Conservation (phyloP, 257 asterid genomes). For the Capsicum pubescens region DNA sequence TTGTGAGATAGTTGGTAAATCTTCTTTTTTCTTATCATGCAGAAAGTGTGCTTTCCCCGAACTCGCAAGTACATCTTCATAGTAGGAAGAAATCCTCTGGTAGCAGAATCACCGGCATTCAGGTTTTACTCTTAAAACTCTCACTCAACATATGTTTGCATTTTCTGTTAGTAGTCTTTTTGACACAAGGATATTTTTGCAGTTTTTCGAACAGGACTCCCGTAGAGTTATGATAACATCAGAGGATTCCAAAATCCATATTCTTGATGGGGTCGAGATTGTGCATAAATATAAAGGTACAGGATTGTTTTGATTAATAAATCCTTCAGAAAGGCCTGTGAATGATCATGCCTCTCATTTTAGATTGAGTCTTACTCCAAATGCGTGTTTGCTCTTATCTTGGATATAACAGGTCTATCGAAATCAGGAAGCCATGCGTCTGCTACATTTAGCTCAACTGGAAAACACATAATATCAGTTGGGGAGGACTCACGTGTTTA, state of each 20-base stretch:
- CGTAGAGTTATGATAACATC: slow-evolving; percentile 78
- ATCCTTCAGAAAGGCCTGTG: background rate
- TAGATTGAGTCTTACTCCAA: background rate
- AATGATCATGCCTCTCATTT: background rate
- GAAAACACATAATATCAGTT: slow-evolving; percentile 71
- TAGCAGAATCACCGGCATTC: slow-evolving; percentile 84
- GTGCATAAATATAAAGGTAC: slow-evolving; percentile 83
- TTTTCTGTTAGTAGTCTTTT: background rate
- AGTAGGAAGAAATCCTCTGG: slow-evolving; percentile 66
- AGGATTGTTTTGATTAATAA: background rate
- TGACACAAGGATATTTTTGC: slow-evolving; percentile 29
- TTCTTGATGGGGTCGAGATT: slow-evolving; percentile 76
- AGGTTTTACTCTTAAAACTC: slow-evolving; percentile 50
- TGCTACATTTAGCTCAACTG: slow-evolving; percentile 66
- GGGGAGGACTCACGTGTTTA: slow-evolving; percentile 78
- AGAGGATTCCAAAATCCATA: slow-evolving; percentile 77
- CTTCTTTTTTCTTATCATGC: slow-evolving; percentile 23
- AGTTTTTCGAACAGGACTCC: slow-evolving; percentile 59
- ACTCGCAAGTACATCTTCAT: slow-evolving; percentile 55
- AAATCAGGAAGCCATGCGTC: slow-evolving; percentile 74
- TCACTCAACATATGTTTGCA: slow-evolving; percentile 29
- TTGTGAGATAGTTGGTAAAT: slow-evolving; percentile 26
- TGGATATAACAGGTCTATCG: slow-evolving; percentile 48
- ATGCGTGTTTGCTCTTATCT: background rate
- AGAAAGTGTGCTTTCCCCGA: slow-evolving; percentile 54